Evolutionary conservation across 106 monocot genomes (phyloP), one percentile per base, ranked within the genome.

Genomic region (Ottelia alismoides): DNA sequence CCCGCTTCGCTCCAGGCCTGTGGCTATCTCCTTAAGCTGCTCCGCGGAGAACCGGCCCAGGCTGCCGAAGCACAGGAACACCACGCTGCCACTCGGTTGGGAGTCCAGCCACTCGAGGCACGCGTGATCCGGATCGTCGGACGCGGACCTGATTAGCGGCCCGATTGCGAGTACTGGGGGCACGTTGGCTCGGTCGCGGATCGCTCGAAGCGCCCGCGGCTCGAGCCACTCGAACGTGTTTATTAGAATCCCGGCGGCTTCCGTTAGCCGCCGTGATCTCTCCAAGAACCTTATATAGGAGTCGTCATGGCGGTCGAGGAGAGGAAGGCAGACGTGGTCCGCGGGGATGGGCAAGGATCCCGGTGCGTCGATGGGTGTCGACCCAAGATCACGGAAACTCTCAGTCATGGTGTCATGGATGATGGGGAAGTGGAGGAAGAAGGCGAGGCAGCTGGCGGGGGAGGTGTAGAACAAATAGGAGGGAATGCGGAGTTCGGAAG

Each of bases 11-110:
- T 88, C 88, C 25, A 88, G 52, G n/a, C 82, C 88, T 2, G 17
- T 27, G 0, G 88, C 88, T 12, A 83, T 74, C 76, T 83, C 73
- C 60, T 22, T 31, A 3, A 79, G 52, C 61, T 88, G 88, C 48
- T 64, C 73, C 4, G 29, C 54, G 1, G 75, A 51, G 44, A 88
- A 76, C 0, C 5, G 22, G 3, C 76, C 82, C 31, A 78, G 25
- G 72, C 87, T 82, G 28, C 81, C 87, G 65, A 87, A 87, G 58
- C 75, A 72, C 55, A 87, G 63, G 69, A 87, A 87, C 24, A 87
- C 74, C 9, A 87, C 87, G 57, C 87, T 87, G 9, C 25, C 57
- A 1, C 56, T 53, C 1, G 82, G 87, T 50, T 76, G 87, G 1
- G 45, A 31, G 61, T 82, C 70, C 28, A 88, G 67, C 87, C 87